Evolutionary conservation across 2,329 filamentous ascomycete genomes (phyloP).

Genomic region (Simplicillium sp.): DNA sequence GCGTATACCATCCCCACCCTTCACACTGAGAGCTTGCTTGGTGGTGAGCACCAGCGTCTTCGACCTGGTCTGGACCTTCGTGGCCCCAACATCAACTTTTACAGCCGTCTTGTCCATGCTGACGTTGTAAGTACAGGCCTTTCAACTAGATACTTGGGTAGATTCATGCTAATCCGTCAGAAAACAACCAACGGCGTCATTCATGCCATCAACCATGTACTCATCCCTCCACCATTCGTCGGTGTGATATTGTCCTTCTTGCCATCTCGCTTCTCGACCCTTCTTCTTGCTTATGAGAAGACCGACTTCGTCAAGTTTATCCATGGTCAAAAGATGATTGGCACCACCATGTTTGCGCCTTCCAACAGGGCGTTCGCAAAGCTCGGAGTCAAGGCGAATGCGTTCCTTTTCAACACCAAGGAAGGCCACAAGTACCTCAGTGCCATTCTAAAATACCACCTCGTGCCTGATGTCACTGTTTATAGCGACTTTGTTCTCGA

Average conservation of each 20-base stretch:
- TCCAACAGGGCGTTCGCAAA: slow-evolving; percentile 71
- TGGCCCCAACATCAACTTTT: slow-evolving; percentile 68
- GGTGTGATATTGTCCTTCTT: slow-evolving; percentile 50
- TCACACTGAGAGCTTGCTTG: slow-evolving; percentile 48
- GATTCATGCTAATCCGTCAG: slow-evolving; percentile 25
- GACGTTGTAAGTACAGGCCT: slow-evolving; percentile 50
- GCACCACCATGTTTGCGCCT: slow-evolving; percentile 73
- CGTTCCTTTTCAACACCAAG: slow-evolving; percentile 73
- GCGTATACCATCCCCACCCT: slow-evolving; percentile 68
- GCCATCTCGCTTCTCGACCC: slow-evolving; percentile 68
- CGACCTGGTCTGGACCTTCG: slow-evolving; percentile 52
- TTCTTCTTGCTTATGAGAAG: slow-evolving; percentile 64
- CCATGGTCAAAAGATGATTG: slow-evolving; percentile 42
- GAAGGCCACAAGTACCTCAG: slow-evolving; percentile 66
- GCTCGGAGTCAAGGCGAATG: slow-evolving; percentile 64
- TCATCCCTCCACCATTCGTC: slow-evolving; percentile 65
- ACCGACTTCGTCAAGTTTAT: slow-evolving; percentile 59
- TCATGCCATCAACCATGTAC: slow-evolving; percentile 64
- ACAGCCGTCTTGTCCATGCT: slow-evolving; percentile 57
- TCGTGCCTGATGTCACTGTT: slow-evolving; percentile 63
- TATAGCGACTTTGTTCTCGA: slow-evolving; percentile 77
- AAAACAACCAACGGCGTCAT: slow-evolving; percentile 71
- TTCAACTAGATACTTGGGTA: too few species aligned
- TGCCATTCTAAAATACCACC: slow-evolving; percentile 70
- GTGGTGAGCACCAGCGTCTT: slow-evolving; percentile 61